A percentile compares a stretch with the other conserved stretches of the same genome.
These are phyloP conservation scores for Mrakia gelida DNA, from an alignment of 768 basidiomycete species.

Conservation along the genomic window DNA sequence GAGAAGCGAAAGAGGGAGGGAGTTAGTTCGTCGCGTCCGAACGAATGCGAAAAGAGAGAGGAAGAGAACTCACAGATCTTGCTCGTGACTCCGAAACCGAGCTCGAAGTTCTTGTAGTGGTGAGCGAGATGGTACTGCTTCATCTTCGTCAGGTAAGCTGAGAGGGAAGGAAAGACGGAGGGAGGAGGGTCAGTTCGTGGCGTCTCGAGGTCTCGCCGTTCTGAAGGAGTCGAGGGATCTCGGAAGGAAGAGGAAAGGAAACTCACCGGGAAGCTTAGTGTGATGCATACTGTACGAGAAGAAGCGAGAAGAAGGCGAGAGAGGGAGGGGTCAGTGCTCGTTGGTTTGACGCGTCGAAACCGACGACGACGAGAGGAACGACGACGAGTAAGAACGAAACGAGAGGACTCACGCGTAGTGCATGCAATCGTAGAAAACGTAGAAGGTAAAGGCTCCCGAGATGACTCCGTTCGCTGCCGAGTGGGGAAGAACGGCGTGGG, in stretches of 20 bases:
- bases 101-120: constrained; percentile 71
- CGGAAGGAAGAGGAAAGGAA: background rate
- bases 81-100: constrained; percentile 90
- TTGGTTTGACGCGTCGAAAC: no score
- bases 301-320: background rate
- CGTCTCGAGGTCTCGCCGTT: background rate
- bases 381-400: background rate
- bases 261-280: background rate
- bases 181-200: background rate
- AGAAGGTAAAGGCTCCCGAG: constrained; percentile 72
- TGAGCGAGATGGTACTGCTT: constrained; percentile 98
- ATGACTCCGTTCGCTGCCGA: constrained; percentile 89
- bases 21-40: background rate
- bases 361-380: background rate
- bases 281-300: background rate
- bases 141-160: constrained; percentile 75
- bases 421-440: constrained; percentile 81
- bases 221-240: background rate
- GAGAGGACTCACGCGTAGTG: constrained; percentile 69
- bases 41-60: background rate
- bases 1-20: background rate
- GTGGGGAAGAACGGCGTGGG: constrained; percentile 72
- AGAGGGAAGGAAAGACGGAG: background rate
- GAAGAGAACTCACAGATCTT: constrained; percentile 49
- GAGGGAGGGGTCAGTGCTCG: background rate